Evolutionary conservation across 352 stramenopile genomes (phyloP).

Genomic region (Phytophthora agathidicida): DNA sequence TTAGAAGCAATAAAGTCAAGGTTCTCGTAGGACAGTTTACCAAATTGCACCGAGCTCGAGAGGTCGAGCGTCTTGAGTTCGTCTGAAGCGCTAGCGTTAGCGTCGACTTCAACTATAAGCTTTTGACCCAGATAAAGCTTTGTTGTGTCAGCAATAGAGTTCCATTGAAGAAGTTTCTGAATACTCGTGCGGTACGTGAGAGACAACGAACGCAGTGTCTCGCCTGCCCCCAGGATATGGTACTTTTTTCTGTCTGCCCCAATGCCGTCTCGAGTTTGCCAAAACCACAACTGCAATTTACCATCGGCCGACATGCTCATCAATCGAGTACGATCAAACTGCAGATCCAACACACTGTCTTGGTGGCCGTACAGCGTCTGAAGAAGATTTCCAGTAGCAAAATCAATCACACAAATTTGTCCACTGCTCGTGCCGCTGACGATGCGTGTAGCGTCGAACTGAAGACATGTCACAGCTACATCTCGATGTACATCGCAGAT

Average conservation of each 20-base stretch:
- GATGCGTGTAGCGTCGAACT: slow-evolving; percentile 81
- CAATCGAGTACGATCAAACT: slow-evolving; percentile 74
- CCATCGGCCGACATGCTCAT: slow-evolving; percentile 72
- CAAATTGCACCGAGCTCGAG: slow-evolving; percentile 48
- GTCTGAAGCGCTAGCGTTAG: slow-evolving; percentile 44
- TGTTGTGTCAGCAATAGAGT: slow-evolving; percentile 68
- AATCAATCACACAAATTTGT: slow-evolving; percentile 74
- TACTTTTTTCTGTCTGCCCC: slow-evolving; percentile 64
- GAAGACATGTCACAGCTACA: slow-evolving; percentile 60
- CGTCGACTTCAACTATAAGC: slow-evolving; percentile 64
- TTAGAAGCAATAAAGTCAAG: slow-evolving; percentile 69
- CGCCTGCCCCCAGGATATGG: slow-evolving; percentile 70
- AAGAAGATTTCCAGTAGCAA: slow-evolving; percentile 69
- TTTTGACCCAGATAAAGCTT: slow-evolving; percentile 83
- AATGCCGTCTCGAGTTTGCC: slow-evolving; percentile 56
- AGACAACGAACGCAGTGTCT: slow-evolving; percentile 75
- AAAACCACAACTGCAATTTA: slow-evolving; percentile 69
- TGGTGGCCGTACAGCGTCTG: slow-evolving; percentile 68
- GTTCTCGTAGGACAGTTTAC: slow-evolving; percentile 69
- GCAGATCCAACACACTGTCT: slow-evolving; percentile 58
- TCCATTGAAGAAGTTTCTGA: slow-evolving; percentile 72
- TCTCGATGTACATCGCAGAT: slow-evolving; percentile 63
- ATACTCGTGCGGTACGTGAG: slow-evolving; percentile 82
- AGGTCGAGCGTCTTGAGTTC: slow-evolving; percentile 68
- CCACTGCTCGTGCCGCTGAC: slow-evolving; percentile 61